These are phyloP conservation scores for Aspergillus piperis DNA, from an alignment of 2,329 filamentous ascomycete genomes.

Conservation along the genomic window DNA sequence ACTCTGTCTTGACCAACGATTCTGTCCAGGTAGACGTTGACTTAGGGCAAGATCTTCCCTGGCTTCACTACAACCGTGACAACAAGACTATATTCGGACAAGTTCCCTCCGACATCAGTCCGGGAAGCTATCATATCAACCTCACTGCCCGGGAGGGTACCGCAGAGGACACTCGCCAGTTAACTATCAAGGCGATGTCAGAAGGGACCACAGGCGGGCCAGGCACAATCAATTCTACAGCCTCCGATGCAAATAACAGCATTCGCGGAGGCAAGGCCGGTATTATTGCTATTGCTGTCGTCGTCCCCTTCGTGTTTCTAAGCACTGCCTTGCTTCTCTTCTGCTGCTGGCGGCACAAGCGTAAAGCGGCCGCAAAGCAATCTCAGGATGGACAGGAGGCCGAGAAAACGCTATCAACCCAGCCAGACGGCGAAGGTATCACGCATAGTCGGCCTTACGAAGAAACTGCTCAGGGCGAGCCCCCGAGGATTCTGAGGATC, in stretches of 20 bases:
- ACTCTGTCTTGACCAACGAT: constrained; percentile 43
- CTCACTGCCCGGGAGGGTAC: constrained; percentile 47
- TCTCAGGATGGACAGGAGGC: constrained; percentile 23
- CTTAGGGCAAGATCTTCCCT: constrained; percentile 45
- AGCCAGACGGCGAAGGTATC: constrained; percentile 24
- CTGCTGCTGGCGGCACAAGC: constrained; percentile 38
- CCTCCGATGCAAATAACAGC: constrained; percentile 20
- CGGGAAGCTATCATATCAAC: constrained; percentile 44
- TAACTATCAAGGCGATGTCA: constrained; percentile 43
- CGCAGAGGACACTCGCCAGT: constrained; percentile 45
- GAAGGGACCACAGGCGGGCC: constrained; percentile 20
- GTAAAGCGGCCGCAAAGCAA: constrained; percentile 25
- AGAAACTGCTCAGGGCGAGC: constrained; percentile 22
- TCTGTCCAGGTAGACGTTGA: constrained; percentile 48
- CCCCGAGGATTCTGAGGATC: constrained; percentile 25
- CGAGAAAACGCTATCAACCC: constrained; percentile 25
- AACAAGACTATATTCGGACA: constrained; percentile 51
- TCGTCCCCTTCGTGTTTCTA: constrained; percentile 37
- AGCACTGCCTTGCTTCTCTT: constrained; percentile 33
- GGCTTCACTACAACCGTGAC: constrained; percentile 53
- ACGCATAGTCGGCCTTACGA: constrained; percentile 31
- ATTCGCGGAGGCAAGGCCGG: constrained; percentile 35
- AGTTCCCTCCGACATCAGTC: constrained; percentile 46
- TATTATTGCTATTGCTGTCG: constrained; percentile 40
- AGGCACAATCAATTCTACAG: constrained; percentile 21